Conservation (phyloP, 2,329 filamentous ascomycete species). For the Hirsutella rhossiliensis region DNA sequence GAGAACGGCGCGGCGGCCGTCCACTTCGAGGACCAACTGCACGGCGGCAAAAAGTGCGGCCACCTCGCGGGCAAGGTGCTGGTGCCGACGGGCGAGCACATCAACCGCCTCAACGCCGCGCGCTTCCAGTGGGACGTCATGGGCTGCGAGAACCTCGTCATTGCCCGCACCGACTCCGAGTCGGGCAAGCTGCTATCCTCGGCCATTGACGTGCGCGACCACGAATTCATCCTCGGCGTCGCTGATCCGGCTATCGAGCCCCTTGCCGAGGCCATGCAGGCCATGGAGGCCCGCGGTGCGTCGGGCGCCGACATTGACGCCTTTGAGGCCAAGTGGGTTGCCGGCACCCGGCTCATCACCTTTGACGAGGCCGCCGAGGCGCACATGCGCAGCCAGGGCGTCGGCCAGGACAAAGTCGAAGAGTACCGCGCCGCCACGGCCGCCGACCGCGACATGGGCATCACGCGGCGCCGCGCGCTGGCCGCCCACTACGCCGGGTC, state of each 20-base stretch:
- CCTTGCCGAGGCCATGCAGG: slow-evolving; percentile 77
- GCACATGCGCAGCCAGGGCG: slow-evolving; percentile 57
- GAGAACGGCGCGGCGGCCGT: slow-evolving; percentile 94
- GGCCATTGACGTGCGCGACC: slow-evolving; percentile 85
- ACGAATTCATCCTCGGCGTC: slow-evolving; percentile 91
- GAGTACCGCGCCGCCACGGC: slow-evolving; percentile 52
- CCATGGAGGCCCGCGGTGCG: slow-evolving; percentile 75
- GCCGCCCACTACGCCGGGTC: slow-evolving; percentile 54
- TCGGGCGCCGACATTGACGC: slow-evolving; percentile 68
- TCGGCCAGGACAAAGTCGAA: slow-evolving; percentile 50
- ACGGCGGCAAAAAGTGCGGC: slow-evolving; percentile 97
- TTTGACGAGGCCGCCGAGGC: slow-evolving; percentile 83
- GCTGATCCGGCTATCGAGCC: slow-evolving; percentile 63
- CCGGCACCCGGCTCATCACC: slow-evolving; percentile 70
- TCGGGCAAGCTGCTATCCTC: slow-evolving; percentile 83
- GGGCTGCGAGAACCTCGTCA: slow-evolving; percentile 88
- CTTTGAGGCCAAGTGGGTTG: slow-evolving; percentile 82
- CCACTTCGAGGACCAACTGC: slow-evolving; percentile 95
- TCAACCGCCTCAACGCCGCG: slow-evolving; percentile 83
- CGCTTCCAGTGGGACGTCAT: slow-evolving; percentile 98
- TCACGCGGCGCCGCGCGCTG: slow-evolving; percentile 63
- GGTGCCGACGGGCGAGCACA: slow-evolving; percentile 88
- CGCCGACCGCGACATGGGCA: slow-evolving; percentile 60
- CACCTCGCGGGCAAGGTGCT: slow-evolving; percentile 94
- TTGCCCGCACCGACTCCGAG: slow-evolving; percentile 91